Evolutionary conservation across 352 stramenopile species (phyloP).

Genomic region (Globisporangium radiosum): DNA sequence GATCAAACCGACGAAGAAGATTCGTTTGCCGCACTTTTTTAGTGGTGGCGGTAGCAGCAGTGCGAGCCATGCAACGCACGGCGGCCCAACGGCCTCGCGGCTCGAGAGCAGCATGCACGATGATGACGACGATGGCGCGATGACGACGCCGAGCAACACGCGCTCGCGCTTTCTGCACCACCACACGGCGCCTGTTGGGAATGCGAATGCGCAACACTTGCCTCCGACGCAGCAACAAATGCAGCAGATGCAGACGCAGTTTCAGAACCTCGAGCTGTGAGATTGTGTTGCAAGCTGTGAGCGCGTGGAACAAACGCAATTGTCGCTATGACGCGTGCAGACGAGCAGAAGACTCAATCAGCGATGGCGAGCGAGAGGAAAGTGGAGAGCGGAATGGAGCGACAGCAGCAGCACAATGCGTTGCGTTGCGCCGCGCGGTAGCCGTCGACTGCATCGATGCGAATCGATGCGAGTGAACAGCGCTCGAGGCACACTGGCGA

Average conservation of each 20-base stretch:
- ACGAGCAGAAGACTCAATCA: no score
- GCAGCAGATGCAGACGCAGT: conserved; percentile 44
- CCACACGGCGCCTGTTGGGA: conserved; percentile 17
- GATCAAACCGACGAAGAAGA: conserved; percentile 88
- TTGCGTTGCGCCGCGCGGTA: no score
- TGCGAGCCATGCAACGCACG: conserved; percentile 14
- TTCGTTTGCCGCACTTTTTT: conserved; percentile 81
- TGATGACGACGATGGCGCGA: conserved; percentile 51
- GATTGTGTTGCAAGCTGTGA: not conserved
- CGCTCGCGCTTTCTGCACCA: conserved; percentile 51
- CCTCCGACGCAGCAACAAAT: conserved; percentile 23
- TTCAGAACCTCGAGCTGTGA: conserved; percentile 81
- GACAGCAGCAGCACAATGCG: no score
- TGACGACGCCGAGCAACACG: conserved; percentile 65
- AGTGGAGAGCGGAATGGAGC: no score
- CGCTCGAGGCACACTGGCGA: not conserved
- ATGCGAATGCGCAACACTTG: conserved; percentile 6
- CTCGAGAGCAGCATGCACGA: conserved; percentile 55
- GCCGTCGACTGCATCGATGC: no score
- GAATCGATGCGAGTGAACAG: not conserved
- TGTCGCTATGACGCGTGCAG: no score
- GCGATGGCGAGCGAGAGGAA: no score
- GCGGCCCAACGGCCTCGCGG: conserved; percentile 13
- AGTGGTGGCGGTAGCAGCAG: conserved; percentile 17
- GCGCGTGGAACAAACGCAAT: no score